These are phyloP conservation scores for Penicillium atrosanguineum DNA, from an alignment of 495 filamentous ascomycete species.

Conservation along the genomic window DNA sequence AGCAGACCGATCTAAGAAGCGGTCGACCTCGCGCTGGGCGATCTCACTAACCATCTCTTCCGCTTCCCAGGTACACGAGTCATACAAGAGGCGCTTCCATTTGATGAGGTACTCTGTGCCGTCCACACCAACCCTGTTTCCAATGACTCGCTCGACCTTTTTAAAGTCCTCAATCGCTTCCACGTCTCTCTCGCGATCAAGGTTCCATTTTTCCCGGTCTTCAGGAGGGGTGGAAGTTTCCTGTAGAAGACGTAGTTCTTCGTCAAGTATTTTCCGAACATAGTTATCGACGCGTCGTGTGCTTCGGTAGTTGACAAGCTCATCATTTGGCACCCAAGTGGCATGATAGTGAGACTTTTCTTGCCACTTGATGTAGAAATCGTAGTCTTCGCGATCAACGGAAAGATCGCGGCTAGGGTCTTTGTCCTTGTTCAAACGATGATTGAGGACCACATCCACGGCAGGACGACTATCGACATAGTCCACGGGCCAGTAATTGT, in stretches of 20 bases:
- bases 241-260: slow-evolving; percentile 66
- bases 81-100: slow-evolving; percentile 85
- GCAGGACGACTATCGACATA: slow-evolving; percentile 72
- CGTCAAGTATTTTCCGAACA: slow-evolving; percentile 73
- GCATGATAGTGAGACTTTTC: slow-evolving; percentile 90
- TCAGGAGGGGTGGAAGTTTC: slow-evolving; percentile 75
- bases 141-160: slow-evolving; percentile 89
- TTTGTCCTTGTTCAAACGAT: slow-evolving; percentile 69
- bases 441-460: slow-evolving; percentile 86
- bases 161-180: slow-evolving; percentile 83
- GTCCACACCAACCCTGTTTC: slow-evolving; percentile 68
- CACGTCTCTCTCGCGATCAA: slow-evolving; percentile 82
- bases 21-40: slow-evolving; percentile 84
- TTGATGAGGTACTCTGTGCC: slow-evolving; percentile 86
- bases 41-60: slow-evolving; percentile 69
- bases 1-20: slow-evolving; percentile 77
- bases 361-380: slow-evolving; percentile 98
- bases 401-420: slow-evolving; percentile 50
- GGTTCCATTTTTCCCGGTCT: slow-evolving; percentile 84
- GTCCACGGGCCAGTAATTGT: slow-evolving; percentile 59
- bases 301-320: slow-evolving; percentile 65
- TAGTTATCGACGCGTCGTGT: slow-evolving; percentile 91
- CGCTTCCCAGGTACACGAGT: slow-evolving; percentile 91
- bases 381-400: slow-evolving; percentile 73
- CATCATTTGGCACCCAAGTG: slow-evolving; percentile 83